Evolutionary conservation across 2,329 filamentous ascomycete species (phyloP).

Genomic region (Westerdykella ornata): DNA sequence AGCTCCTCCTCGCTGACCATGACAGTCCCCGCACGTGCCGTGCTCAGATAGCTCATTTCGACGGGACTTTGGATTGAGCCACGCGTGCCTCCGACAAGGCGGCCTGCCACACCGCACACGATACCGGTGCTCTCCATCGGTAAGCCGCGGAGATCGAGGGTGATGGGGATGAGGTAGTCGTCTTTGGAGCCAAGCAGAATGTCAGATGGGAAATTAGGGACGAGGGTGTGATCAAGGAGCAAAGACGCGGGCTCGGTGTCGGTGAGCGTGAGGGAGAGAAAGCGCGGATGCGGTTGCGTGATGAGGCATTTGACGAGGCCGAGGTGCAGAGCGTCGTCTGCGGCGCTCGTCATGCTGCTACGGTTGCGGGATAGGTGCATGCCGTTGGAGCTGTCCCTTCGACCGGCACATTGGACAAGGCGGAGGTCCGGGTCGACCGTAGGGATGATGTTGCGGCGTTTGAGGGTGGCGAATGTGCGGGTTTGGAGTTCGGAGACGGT

Average conservation of each 20-base stretch:
- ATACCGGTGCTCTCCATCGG: slow-evolving; percentile 89
- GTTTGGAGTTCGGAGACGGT: slow-evolving; percentile 72
- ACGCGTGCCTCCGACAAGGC: slow-evolving; percentile 64
- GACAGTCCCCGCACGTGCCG: slow-evolving; percentile 80
- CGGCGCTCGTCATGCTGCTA: slow-evolving; percentile 28
- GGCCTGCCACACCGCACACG: slow-evolving; percentile 84
- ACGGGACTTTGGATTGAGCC: slow-evolving; percentile 41
- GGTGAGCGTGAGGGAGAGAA: slow-evolving; percentile 67
- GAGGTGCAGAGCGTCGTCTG: slow-evolving; percentile 42
- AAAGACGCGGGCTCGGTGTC: slow-evolving; percentile 68
- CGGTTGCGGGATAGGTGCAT: slow-evolving; percentile 21
- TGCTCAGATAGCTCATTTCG: slow-evolving; percentile 87
- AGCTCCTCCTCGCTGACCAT: slow-evolving; percentile 73
- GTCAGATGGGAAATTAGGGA: slow-evolving; percentile 52
- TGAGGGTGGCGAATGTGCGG: slow-evolving; percentile 78
- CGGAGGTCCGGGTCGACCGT: slow-evolving; percentile 61
- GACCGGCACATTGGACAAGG: slow-evolving; percentile 76
- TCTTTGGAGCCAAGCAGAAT: slow-evolving; percentile 69
- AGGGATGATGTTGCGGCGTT: slow-evolving; percentile 66
- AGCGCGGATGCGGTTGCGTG: slow-evolving; percentile 51
- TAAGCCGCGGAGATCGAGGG: slow-evolving; percentile 72
- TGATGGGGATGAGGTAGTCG: slow-evolving; percentile 73
- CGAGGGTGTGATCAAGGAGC: slow-evolving; percentile 61
- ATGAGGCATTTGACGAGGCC: slow-evolving; percentile 46
- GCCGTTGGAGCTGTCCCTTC: slow-evolving; percentile 34